phyloP scores from a whole-genome alignment of 169 alveolate genomes.

The Plasmodium knowlesi region DNA sequence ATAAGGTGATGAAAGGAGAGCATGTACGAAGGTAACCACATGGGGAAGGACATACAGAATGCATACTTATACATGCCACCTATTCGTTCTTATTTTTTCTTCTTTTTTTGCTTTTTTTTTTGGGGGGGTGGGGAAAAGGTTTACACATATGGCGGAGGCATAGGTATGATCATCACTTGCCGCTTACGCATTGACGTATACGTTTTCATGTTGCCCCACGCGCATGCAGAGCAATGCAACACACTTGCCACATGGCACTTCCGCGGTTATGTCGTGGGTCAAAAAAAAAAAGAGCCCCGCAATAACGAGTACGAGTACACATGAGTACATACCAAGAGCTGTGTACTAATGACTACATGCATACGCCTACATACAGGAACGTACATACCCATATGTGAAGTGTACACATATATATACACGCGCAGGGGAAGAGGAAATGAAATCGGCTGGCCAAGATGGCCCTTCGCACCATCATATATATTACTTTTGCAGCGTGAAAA shows the following conservation, averaged over 20 bases:
- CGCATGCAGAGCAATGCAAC: background rate
- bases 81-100: background rate
- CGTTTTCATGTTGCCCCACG: background rate
- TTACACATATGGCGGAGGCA: background rate
- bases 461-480: background rate
- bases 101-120: too few species aligned
- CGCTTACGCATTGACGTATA: background rate
- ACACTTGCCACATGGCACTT: background rate
- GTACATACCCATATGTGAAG: background rate
- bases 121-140: background rate
- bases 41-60: background rate
- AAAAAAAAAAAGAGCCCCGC: background rate
- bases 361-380: background rate
- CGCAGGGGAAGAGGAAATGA: background rate
- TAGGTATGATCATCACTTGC: background rate
- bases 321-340: background rate
- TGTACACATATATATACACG: background rate
- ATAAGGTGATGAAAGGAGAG: background rate
- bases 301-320: background rate
- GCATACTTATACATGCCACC: background rate
- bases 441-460: background rate
- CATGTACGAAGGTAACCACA: background rate
- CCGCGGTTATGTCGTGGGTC: background rate
- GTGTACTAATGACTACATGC: background rate
- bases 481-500: background rate